Conservation (phyloP, 768 basidiomycete genomes). For the Hygrophoropsis aurantiaca region DNA sequence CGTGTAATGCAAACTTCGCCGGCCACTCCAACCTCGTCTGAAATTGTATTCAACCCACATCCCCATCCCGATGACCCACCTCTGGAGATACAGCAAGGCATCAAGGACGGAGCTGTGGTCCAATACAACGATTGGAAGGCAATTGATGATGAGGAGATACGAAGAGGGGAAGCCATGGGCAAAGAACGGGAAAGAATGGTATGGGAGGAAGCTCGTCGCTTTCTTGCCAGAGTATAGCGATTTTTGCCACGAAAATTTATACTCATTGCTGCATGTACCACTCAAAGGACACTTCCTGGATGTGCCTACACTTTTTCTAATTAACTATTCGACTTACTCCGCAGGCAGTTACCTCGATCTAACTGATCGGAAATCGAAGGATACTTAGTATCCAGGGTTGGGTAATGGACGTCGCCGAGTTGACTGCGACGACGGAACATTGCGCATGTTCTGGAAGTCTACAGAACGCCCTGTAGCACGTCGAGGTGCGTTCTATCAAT, state of each 20-base stretch:
- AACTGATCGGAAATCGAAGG: neutral
- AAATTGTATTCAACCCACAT: constrained; percentile 32
- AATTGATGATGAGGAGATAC: constrained; percentile 71
- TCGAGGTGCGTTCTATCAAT: constrained; percentile 21
- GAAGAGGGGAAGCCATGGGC: constrained; percentile 50
- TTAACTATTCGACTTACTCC: constrained; percentile 14
- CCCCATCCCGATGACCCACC: constrained; percentile 49
- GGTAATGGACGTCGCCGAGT: constrained; percentile 27
- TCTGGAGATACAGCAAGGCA: constrained; percentile 42
- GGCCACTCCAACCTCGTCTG: constrained; percentile 6
- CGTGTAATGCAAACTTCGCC: too few relatives aligned
- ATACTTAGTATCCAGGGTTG: constrained; percentile 18
- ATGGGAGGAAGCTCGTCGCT: constrained; percentile 56
- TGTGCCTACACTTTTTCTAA: neutral
- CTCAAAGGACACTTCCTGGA: neutral
- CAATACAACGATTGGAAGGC: constrained; percentile 73
- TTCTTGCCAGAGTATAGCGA: constrained; percentile 13
- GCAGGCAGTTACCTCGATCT: too few relatives aligned
- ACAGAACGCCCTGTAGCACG: constrained; percentile 18
- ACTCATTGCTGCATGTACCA: neutral
- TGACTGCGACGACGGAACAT: constrained; percentile 21
- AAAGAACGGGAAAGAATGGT: constrained; percentile 80
- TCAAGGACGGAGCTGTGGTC: constrained; percentile 46
- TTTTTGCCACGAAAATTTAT: too few relatives aligned
- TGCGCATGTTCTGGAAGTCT: constrained; percentile 25